Evolutionary conservation across 495 filamentous ascomycete species (phyloP), one percentile per base, ranked within the genome.

Genomic region (Penicillium ucsense): DNA sequence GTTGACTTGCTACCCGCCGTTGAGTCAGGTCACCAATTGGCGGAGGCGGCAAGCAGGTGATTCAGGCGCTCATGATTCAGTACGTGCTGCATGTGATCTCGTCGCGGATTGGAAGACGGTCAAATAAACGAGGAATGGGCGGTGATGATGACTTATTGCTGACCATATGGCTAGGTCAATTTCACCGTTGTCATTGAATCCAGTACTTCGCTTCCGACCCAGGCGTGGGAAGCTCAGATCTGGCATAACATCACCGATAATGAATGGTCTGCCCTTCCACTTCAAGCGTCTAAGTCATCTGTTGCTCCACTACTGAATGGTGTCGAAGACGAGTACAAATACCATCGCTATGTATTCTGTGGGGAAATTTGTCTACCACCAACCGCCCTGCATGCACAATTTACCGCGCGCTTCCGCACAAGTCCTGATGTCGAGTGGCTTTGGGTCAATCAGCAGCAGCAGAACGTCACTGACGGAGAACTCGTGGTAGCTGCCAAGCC

Each of bases 181-280:
- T 84, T 92, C 50, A 81, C 77, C 10, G 85, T 87, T 10, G 64
- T 88, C n/a, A 67, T 95, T 31, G 85, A 89, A 49, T 77, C 80
- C 27, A 80, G 76, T 38, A 71, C 58, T 33, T 68, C 64, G 42
- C 72, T 78, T 32, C 70, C 71, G 2, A 57, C 76, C 5, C 74
- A 83, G 51, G 48, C 64, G 35, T 94, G 85, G 84, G 76, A 92
- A 57, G 75, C 85, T 5, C 74, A 82, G 32, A 67, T 94, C 2
- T 94, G 88, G 88, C 79, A 89, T 55, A 84, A 85, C 29, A 74
- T 78, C 41, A 57, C 57, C 38, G 55, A 41, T 52, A 53, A 39
- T 28, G 60, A 73, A 38, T 75, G 60, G 66, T 55, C 46, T 37
- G 56, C 63, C n/a, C 56, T 73, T 37, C 59, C 56, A 27, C 64